phyloP scores from a whole-genome alignment of 768 basidiomycete species.

The Ramaria rubella region DNA sequence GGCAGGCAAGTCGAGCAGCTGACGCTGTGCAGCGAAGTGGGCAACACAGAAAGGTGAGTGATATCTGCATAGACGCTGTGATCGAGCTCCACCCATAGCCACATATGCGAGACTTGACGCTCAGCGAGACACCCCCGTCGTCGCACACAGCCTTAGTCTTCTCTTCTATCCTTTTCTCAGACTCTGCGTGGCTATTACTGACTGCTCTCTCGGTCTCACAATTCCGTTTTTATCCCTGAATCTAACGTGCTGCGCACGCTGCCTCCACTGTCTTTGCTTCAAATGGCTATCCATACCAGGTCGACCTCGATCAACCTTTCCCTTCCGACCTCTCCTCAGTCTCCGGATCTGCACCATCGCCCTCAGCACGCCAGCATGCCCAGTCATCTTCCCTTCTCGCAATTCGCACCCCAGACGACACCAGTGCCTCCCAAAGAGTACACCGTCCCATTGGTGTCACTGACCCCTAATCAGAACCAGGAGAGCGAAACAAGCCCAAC shows the following conservation, averaged over 20 bases:
- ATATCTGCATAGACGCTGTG: not conserved
- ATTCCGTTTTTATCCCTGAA: not conserved
- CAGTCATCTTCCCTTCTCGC: not conserved
- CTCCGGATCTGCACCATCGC: constrained; percentile 11
- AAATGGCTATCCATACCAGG: constrained; percentile 2
- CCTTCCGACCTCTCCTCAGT: constrained; percentile 7
- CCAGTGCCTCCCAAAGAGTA: not conserved
- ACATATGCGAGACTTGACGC: not conserved
- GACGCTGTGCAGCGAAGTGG: not conserved
- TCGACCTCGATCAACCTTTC: constrained; percentile 6
- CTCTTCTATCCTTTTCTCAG: not conserved
- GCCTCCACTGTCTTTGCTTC: not conserved
- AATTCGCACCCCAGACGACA: not conserved
- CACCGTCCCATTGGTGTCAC: not conserved
- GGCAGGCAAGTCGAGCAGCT: constrained; percentile 4
- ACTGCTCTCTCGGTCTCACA: not conserved
- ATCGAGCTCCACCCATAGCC: not conserved
- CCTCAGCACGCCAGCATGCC: constrained; percentile 4
- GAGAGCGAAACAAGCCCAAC: constrained; percentile 40
- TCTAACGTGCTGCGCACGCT: constrained; percentile 7
- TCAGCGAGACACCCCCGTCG: not conserved
- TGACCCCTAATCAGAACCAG: constrained; percentile 17
- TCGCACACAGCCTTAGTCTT: not conserved
- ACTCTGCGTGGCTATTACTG: not conserved
- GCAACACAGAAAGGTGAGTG: not conserved